These are phyloP conservation scores for Metschnikowia amazonensis DNA, from an alignment of 805 yeast genomes.

Conservation along the genomic window DNA sequence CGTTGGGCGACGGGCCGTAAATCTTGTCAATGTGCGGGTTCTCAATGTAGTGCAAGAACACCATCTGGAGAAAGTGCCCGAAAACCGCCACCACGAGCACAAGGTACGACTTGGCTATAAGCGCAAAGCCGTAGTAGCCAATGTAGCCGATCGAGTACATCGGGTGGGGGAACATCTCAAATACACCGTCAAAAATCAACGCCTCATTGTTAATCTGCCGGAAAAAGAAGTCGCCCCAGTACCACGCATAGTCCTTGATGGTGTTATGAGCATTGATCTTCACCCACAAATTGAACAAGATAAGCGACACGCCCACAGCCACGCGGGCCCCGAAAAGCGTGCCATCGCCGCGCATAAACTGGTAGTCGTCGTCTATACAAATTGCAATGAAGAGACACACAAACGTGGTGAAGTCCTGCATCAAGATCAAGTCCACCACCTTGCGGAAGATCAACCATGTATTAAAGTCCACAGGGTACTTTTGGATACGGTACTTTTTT, in stretches of 20 bases:
- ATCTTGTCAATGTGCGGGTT: constrained; percentile 85
- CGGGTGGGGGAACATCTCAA: constrained; percentile 88
- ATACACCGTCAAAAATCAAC: constrained; percentile 81
- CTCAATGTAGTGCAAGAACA: constrained; percentile 69
- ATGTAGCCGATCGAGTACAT: constrained; percentile 89
- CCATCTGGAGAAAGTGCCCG: constrained; percentile 77
- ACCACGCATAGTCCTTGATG: constrained; percentile 89
- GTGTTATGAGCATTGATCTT: constrained; percentile 84
- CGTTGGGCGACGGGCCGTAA: constrained; percentile 50
- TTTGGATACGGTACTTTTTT: constrained; percentile 23
- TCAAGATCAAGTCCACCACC: constrained; percentile 73
- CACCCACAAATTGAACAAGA: constrained; percentile 77
- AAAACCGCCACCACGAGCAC: constrained; percentile 64
- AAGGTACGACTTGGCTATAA: constrained; percentile 69
- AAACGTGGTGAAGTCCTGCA: constrained; percentile 81
- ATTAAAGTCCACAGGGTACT: constrained; percentile 67
- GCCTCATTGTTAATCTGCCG: constrained; percentile 59
- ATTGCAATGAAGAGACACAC: constrained; percentile 56
- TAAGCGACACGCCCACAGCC: constrained; percentile 53
- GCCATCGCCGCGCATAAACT: constrained; percentile 39
- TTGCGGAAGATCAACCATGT: constrained; percentile 80
- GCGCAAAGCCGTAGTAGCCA: constrained; percentile 81
- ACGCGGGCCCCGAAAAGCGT: constrained; percentile 57
- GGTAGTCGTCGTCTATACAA: constrained; percentile 36
- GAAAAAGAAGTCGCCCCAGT: constrained; percentile 92